These are phyloP conservation scores for Paraconiothyrium brasiliense DNA, from an alignment of 2,329 filamentous ascomycete genomes.

Conservation along the genomic window DNA sequence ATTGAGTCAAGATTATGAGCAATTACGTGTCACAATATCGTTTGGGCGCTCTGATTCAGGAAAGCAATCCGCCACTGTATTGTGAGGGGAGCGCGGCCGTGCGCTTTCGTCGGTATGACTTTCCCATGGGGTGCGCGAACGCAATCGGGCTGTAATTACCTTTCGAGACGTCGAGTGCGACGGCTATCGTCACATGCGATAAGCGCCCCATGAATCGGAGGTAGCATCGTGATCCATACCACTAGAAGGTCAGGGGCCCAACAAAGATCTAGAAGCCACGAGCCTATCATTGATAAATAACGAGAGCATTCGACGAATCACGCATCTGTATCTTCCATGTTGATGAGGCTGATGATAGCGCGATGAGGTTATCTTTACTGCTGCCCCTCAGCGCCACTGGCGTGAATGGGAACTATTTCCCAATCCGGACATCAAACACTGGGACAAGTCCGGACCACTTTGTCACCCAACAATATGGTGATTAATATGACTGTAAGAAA, in stretches of 20 bases:
- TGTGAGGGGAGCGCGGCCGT: background rate
- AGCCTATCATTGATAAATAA: background rate
- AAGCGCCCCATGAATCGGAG: slow-evolving; percentile 5
- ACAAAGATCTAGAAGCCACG: slow-evolving; percentile 2
- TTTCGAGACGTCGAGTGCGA: background rate
- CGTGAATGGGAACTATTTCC: slow-evolving; percentile 13
- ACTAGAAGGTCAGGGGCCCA: background rate
- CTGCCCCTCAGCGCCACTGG: slow-evolving; percentile 9
- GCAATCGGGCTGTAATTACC: slow-evolving; percentile 11
- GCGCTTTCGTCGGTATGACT: slow-evolving; percentile 3
- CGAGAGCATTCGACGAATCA: background rate
- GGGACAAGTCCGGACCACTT: background rate
- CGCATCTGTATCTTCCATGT: background rate
- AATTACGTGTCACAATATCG: background rate
- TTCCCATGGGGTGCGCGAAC: slow-evolving; percentile 2
- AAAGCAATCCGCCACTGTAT: background rate
- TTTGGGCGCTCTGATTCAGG: background rate
- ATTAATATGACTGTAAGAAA: background rate
- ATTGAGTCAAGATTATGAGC: background rate
- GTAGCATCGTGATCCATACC: background rate
- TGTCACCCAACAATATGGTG: background rate
- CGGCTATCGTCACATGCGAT: background rate
- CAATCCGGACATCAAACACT: slow-evolving; percentile 12
- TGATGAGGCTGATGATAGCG: slow-evolving; percentile 10
- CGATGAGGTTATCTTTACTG: slow-evolving; percentile 1